Percentiles rank a stretch among this genome's conserved stretches.
Conservation (phyloP, 805 yeast genomes). For the Teunomyces aglyptinius region DNA sequence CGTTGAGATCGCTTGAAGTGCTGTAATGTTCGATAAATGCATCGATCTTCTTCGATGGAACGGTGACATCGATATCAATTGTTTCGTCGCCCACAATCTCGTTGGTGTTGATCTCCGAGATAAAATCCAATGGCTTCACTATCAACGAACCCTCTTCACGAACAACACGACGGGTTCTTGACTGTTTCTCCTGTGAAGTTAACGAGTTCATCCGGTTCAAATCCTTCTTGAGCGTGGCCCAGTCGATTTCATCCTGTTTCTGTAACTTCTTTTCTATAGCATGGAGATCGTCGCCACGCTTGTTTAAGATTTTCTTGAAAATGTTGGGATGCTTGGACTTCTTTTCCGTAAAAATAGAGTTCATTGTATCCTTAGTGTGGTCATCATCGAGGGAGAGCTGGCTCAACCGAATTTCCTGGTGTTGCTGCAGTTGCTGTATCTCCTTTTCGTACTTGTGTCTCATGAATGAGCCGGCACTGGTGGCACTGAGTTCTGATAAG, state of each 20-base stretch:
- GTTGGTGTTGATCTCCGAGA: constrained; percentile 42
- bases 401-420: constrained; percentile 21
- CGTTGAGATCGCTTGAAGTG: constrained; percentile 34
- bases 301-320: constrained; percentile 42
- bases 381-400: constrained; percentile 22
- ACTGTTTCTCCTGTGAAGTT: constrained; percentile 56
- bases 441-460: constrained; percentile 62
- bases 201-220: constrained; percentile 17
- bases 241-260: constrained; percentile 31
- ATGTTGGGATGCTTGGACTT: constrained; percentile 42
- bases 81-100: constrained; percentile 23
- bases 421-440: constrained; percentile 17
- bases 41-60: constrained; percentile 24
- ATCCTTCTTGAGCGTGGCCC: constrained; percentile 49
- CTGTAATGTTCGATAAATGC: constrained; percentile 31
- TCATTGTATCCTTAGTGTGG: constrained; percentile 28
- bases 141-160: constrained; percentile 37
- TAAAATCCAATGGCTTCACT: constrained; percentile 41
- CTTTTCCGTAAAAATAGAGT: constrained; percentile 42
- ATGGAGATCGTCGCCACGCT: constrained; percentile 26
- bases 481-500: constrained; percentile 76
- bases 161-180: constrained; percentile 60
- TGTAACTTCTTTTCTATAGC: constrained; percentile 34
- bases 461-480: constrained; percentile 82
- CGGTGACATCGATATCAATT: constrained; percentile 11